Evolutionary conservation across 139 green algal genomes (phyloP), one percentile per base, ranked within the genome.

Genomic region (Chlorella sp.): DNA sequence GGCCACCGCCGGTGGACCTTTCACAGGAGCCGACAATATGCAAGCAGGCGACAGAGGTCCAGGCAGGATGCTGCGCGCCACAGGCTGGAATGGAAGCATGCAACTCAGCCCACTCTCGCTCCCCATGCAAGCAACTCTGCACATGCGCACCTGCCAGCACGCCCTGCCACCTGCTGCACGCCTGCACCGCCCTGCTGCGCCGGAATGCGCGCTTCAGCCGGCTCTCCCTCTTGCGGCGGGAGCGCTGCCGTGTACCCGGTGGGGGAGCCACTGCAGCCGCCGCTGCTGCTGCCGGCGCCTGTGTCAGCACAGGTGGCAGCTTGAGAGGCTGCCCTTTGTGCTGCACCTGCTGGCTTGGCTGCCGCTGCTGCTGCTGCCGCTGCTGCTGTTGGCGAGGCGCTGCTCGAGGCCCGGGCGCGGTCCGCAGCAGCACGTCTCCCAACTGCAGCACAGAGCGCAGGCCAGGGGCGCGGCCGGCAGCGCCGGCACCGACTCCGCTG

Each of bases 181-280:
- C 76, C 34, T 57, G 30, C 25, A 69, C 47, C 47, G 85, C 85
- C 63, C 55, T 21, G 71, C 63, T 70, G 71, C 85, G 74, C 39
- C 34, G n/a, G 73, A 85, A 88, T 12, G 44, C 51, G 5, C 65
- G 62, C 63, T 88, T 88, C 34, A 88, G 41, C 18, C 76, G 64
- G 63, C 74, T 81, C 26, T 71, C 36, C 1, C 85, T 64, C 81
- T 88, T 88, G 30, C 32, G 34, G 34, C 44, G 51, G 18, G 47
- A 56, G 16, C 32, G n/a, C 21, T 51, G 68, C 20, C 57, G 74
- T 11, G 71, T 81, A 38, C 67, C 83, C 15, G 83, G 74, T 1
- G 83, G 71, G 18, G 76, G 56, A 28, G 39, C 34, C 18, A 55
- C 57, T 3, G 25, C 18, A 0, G 25, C 12, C 0, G 36, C 17